Conservation (phyloP, 2,329 filamentous ascomycete genomes). For the Hymenoscyphus albidus region DNA sequence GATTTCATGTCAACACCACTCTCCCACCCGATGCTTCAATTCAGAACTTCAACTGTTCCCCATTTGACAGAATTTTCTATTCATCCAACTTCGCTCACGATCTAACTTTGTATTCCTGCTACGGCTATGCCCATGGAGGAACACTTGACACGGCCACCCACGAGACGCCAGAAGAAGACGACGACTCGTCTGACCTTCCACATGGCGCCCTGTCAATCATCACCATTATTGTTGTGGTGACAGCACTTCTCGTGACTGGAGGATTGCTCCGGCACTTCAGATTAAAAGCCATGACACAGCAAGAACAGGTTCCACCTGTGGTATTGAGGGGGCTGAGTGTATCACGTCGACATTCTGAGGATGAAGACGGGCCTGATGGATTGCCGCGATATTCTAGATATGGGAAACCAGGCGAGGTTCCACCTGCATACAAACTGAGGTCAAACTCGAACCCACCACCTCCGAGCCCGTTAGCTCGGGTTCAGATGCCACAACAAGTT, state of each 20-base stretch:
- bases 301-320: neutral
- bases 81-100: neutral
- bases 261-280: neutral
- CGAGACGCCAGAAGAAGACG: neutral
- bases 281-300: neutral
- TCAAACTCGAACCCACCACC: neutral
- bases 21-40: neutral
- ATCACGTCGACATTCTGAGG: neutral
- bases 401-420: constrained; percentile 10
- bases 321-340: neutral
- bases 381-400: constrained; percentile 13
- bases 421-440: constrained; percentile 3
- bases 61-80: constrained; percentile 11
- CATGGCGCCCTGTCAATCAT: constrained; percentile 8
- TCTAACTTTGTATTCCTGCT: constrained; percentile 13
- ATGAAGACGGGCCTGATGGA: constrained; percentile 5
- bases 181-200: neutral
- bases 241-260: neutral
- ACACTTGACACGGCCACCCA: constrained; percentile 8
- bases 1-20: constrained; percentile 12
- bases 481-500: neutral
- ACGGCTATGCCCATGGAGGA: neutral
- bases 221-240: constrained; percentile 8
- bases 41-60: constrained; percentile 12
- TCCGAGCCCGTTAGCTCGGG: neutral